Evolutionary conservation across 306 rosid species (phyloP), one percentile per base, ranked within the genome.

Genomic region (Trifolium dubium): DNA sequence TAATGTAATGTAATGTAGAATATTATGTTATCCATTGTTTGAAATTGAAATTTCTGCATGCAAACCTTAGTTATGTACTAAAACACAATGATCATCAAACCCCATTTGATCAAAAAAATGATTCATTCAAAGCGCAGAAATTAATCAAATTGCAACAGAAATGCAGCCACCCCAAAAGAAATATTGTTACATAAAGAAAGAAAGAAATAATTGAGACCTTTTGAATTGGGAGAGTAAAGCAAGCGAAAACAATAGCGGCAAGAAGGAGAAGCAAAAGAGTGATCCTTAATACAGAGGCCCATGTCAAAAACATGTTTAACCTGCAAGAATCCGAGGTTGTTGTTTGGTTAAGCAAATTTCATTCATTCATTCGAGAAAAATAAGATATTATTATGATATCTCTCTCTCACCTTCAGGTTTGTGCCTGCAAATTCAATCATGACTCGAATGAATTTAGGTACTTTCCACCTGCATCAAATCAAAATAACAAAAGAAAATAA

Each of bases 161-260:
- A 62, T 68, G 50, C 17, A 51, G 2, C 69, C 30, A 62, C 18
- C 79, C 74, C 72, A 62, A 30, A 49, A 49, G 14, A 49, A 49
- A 1, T 1, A 4, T 49, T 49, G 17, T 49, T 13, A 53, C 30
- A 19, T 1, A 54, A 23, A 41, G 28, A 28, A 43, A 17, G 80
- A 60, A 74, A 76, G 18, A 77, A 35, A 66, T 37, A 68, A 2
- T n/a, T n/a, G n/a, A 10, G 44, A 89, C 97, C 98, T 93, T 86
- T 69, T 91, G 88, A 61, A 93, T 64, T 3, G 98, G 98, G 67
- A 92, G 89, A 53, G 92, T 82, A 4, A 85, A 81, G 65, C 81
- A 88, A 55, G 96, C 94, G 61, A 70, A 41, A 72, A 82, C 75
- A 37, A 80, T 34, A 46, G 89, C 84, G 15, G 90, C 86, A 64